Base-by-base conservation (phyloP, 352 stramenopile genomes). In the Phytophthora fragariae region DNA sequence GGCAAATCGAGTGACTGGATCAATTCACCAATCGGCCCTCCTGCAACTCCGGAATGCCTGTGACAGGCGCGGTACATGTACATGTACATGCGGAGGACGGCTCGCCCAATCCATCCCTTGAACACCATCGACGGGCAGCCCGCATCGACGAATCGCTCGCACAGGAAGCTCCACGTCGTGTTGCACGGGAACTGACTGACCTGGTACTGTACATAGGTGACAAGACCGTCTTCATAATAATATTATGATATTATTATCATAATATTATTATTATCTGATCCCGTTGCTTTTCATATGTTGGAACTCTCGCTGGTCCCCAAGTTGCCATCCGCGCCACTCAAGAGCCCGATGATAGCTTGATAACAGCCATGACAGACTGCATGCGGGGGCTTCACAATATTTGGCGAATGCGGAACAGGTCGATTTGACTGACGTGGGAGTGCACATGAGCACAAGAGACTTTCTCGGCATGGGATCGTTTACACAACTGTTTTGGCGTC, bases 11-110 rank as follows among this genome's bases (percentile, higher is more conserved):
- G 12, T 49, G 27, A 31, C 50, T 29, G 57, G 63, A 54, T 65
- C 31, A 55, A 49, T 54, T 70, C 61, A 56, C 65, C 65, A 71
- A 71, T 71, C 65, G 57, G 8, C 1, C 35, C 35, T 46, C 24
- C 17, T 65, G 49, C 49, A 68, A 49, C 61, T 56, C 53, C 27
- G 62, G 62, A 57, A 57, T 39, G 35, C 46, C 57, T 73, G 67
- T 73, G 59, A 73, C 67, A 69, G 59, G 66, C 53, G 53, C 27
- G 41, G 47, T 47, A 41, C 27, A 35, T 11, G 37, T 47, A 41
- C 27, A 35, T 11, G 37, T 47, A 59, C 52, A 53, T 44, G 31
- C n/a, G 41, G 58, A 49, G 15, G 6, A 35, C 29, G 46, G 3
- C 24, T 50, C 15, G 46, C 6, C 61, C 61, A 74, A 74, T 74